Conservation (phyloP, 1,284 basidiomycete genomes). For the Ustilago sp. region DNA sequence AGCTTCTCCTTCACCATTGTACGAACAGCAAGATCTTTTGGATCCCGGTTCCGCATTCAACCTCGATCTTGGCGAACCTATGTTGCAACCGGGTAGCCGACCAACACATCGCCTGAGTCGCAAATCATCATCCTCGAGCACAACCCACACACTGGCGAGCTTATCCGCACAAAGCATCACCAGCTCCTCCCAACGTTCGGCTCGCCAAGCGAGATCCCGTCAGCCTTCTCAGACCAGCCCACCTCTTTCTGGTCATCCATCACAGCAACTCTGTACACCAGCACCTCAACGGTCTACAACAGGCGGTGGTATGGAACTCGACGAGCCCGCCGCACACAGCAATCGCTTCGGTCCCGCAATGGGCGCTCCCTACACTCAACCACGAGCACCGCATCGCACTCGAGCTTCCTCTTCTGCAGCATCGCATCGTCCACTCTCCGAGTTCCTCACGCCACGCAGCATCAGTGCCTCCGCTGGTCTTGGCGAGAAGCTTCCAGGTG, state of each 20-base stretch:
- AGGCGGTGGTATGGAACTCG: constrained; percentile 25
- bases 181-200: constrained; percentile 11
- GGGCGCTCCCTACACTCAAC: constrained; percentile 8
- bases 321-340: constrained; percentile 8
- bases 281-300: constrained; percentile 39
- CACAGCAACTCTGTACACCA: constrained; percentile 29
- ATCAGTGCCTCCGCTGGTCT: constrained; percentile 49
- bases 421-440: constrained; percentile 37
- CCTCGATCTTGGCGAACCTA: constrained; percentile 31
- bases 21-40: constrained; percentile 32
- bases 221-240: constrained; percentile 26
- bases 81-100: constrained; percentile 47
- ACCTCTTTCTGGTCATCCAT: constrained; percentile 6
- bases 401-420: constrained; percentile 52
- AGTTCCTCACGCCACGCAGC: constrained; percentile 54
- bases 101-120: constrained; percentile 34
- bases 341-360: constrained; percentile 1
- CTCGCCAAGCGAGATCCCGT: constrained; percentile 24
- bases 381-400: constrained; percentile 29
- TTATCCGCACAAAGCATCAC: constrained; percentile 11
- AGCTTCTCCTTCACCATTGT: constrained; percentile 52
- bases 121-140: constrained; percentile 34
- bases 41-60: constrained; percentile 20
- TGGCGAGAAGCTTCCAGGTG: constrained; percentile 46
- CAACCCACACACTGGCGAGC: constrained; percentile 32